phyloP scores from a whole-genome alignment of 2,329 filamentous ascomycete species.

The Camptophora hylomeconis region DNA sequence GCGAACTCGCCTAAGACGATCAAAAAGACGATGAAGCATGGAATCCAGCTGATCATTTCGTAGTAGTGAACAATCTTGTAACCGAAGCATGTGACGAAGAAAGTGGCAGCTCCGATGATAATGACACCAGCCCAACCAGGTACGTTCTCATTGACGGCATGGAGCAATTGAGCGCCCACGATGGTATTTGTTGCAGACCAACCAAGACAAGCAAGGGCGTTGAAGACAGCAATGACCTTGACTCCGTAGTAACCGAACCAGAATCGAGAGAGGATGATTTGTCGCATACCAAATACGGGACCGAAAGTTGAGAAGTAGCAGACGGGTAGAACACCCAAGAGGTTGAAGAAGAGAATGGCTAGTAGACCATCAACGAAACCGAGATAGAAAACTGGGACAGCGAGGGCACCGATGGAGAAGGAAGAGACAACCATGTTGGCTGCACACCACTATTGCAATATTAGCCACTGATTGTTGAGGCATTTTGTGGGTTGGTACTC shows the following conservation, averaged over 20 bases:
- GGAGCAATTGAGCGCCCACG: slow-evolving; percentile 63
- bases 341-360: slow-evolving; percentile 61
- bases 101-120: slow-evolving; percentile 55
- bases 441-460: slow-evolving; percentile 49
- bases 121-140: slow-evolving; percentile 64
- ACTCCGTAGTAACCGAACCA: slow-evolving; percentile 63
- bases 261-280: slow-evolving; percentile 69
- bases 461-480: slow-evolving; percentile 6
- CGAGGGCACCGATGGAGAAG: slow-evolving; percentile 62
- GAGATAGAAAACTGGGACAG: slow-evolving; percentile 53
- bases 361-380: slow-evolving; percentile 63
- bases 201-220: slow-evolving; percentile 57
- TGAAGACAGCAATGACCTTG: slow-evolving; percentile 58
- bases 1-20: slow-evolving; percentile 57
- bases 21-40: slow-evolving; percentile 59
- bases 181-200: slow-evolving; percentile 70
- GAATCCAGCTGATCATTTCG: slow-evolving; percentile 63
- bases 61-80: slow-evolving; percentile 66
- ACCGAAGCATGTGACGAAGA: slow-evolving; percentile 59
- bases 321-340: slow-evolving; percentile 58
- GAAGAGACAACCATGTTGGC: slow-evolving; percentile 67
- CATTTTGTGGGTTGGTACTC: slow-evolving; percentile 24
- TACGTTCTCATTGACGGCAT: slow-evolving; percentile 53
- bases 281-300: slow-evolving; percentile 58
- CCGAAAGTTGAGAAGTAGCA: slow-evolving; percentile 70